phyloP scores from a whole-genome alignment of 2,329 filamentous ascomycete species.

The Lecanosticta acicola region DNA sequence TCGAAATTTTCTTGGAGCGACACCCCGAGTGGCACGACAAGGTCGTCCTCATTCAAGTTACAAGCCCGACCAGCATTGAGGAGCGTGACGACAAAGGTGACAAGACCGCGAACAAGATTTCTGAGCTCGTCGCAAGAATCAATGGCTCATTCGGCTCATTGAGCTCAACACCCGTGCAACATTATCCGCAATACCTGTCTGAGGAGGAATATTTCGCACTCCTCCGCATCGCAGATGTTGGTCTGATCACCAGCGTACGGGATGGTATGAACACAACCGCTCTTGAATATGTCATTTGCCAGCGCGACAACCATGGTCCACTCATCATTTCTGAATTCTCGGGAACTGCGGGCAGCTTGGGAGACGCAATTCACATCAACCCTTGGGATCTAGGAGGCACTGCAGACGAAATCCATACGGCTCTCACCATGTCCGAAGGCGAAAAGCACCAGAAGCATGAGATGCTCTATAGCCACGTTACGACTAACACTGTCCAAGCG shows the following conservation, averaged over 20 bases:
- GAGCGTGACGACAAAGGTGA: slow-evolving; percentile 66
- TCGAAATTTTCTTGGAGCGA: slow-evolving; percentile 82
- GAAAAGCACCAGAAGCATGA: slow-evolving; percentile 64
- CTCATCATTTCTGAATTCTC: slow-evolving; percentile 96
- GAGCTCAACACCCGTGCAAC: slow-evolving; percentile 83
- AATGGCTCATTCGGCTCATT: slow-evolving; percentile 86
- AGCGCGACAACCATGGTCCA: slow-evolving; percentile 78
- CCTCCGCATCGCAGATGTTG: slow-evolving; percentile 83
- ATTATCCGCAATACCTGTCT: slow-evolving; percentile 88
- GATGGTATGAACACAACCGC: slow-evolving; percentile 98
- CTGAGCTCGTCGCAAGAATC: slow-evolving; percentile 83
- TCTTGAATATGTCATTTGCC: slow-evolving; percentile 88
- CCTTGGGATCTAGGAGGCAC: slow-evolving; percentile 87
- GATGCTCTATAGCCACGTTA: slow-evolving; percentile 76
- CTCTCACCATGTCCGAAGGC: slow-evolving; percentile 67
- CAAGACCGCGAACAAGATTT: slow-evolving; percentile 81
- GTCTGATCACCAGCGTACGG: slow-evolving; percentile 88
- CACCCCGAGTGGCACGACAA: slow-evolving; percentile 90
- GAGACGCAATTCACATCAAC: slow-evolving; percentile 89
- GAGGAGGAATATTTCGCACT: slow-evolving; percentile 91
- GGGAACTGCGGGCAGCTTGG: slow-evolving; percentile 79
- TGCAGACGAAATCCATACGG: slow-evolving; percentile 74
- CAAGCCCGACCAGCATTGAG: slow-evolving; percentile 65
- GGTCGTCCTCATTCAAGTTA: slow-evolving; percentile 92
- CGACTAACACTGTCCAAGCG: slow-evolving; percentile 74